phyloP scores from a whole-genome alignment of 228 moss, liverwort and hornwort species.

The Sphagnum magellanicum region DNA sequence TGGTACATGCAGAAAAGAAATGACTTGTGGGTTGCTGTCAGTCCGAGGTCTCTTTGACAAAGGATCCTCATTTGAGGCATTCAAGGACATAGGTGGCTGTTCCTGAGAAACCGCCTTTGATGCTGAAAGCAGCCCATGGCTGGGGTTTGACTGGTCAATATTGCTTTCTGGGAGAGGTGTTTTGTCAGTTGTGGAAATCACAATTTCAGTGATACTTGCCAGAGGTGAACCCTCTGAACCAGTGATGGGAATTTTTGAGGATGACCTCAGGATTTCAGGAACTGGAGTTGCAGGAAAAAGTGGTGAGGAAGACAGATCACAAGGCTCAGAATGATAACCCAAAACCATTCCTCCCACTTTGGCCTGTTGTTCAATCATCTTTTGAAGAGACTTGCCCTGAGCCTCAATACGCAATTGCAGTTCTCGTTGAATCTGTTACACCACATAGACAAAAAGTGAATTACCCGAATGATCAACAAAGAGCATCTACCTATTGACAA shows the following conservation, averaged over 20 bases:
- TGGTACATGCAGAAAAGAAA: background rate
- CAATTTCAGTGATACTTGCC: background rate
- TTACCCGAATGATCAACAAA: too few species aligned
- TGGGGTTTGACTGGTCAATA: background rate
- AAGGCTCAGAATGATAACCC: constrained; percentile 4
- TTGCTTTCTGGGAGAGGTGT: background rate
- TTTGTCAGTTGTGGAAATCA: background rate
- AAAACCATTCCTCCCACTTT: constrained; percentile 22
- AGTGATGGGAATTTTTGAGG: too few species aligned
- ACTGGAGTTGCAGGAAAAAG: background rate
- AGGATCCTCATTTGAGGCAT: too few species aligned
- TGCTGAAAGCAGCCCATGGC: background rate
- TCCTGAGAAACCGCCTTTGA: too few species aligned
- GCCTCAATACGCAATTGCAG: constrained; percentile 55
- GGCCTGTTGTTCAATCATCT: constrained; percentile 56
- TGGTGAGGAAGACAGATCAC: background rate
- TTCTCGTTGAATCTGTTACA: constrained; percentile 37
- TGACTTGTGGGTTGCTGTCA: too few species aligned
- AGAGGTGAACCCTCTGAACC: too few species aligned
- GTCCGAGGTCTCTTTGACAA: too few species aligned
- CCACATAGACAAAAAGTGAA: too few species aligned
- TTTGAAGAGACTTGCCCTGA: constrained; percentile 43
- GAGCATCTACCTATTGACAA: too few species aligned
- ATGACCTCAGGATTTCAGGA: too few species aligned
- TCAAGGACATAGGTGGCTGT: too few species aligned